These are phyloP conservation scores for Wickerhamomyces xylosicus DNA, from an alignment of 805 yeast species.

Conservation along the genomic window DNA sequence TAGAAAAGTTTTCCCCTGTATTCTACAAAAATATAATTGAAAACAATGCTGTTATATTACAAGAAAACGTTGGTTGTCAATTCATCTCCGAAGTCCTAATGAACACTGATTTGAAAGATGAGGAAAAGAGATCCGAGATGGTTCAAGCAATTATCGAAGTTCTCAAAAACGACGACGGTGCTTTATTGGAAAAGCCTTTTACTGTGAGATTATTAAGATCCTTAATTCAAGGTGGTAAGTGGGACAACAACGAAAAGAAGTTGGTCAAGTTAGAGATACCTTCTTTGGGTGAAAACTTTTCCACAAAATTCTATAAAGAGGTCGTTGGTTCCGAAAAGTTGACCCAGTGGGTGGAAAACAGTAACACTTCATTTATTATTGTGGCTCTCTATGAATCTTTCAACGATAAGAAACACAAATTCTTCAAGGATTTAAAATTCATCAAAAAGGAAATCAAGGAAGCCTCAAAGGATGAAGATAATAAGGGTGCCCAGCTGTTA, in stretches of 20 bases:
- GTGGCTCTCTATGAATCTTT: slow-evolving; percentile 71
- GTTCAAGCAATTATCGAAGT: slow-evolving; percentile 46
- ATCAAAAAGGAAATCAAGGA: slow-evolving; percentile 32
- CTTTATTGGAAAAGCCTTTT: slow-evolving; percentile 62
- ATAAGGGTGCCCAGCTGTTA: slow-evolving; percentile 58
- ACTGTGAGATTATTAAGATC: slow-evolving; percentile 66
- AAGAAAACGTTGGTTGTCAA: slow-evolving; percentile 77
- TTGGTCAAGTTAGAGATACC: slow-evolving; percentile 32
- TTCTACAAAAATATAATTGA: slow-evolving; percentile 46
- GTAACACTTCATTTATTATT: slow-evolving; percentile 68
- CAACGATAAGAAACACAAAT: slow-evolving; percentile 33
- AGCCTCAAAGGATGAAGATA: slow-evolving; percentile 29
- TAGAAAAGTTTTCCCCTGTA: slow-evolving; percentile 53
- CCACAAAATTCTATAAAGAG: slow-evolving; percentile 38
- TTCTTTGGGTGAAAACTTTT: slow-evolving; percentile 51
- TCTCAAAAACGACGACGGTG: slow-evolving; percentile 61
- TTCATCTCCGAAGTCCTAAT: slow-evolving; percentile 67
- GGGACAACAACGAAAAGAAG: slow-evolving; percentile 55
- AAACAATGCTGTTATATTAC: slow-evolving; percentile 40
- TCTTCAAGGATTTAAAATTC: slow-evolving; percentile 44
- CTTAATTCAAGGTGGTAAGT: slow-evolving; percentile 77
- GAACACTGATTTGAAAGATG: slow-evolving; percentile 35
- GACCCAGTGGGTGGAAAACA: slow-evolving; percentile 56
- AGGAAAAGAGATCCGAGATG: slow-evolving; percentile 32
- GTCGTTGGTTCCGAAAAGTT: slow-evolving; percentile 38